A percentile compares a stretch with the other conserved stretches of the same genome.
These are phyloP conservation scores for Parachaetomium inaequale DNA, from an alignment of 495 filamentous ascomycete genomes.

Conservation along the genomic window DNA sequence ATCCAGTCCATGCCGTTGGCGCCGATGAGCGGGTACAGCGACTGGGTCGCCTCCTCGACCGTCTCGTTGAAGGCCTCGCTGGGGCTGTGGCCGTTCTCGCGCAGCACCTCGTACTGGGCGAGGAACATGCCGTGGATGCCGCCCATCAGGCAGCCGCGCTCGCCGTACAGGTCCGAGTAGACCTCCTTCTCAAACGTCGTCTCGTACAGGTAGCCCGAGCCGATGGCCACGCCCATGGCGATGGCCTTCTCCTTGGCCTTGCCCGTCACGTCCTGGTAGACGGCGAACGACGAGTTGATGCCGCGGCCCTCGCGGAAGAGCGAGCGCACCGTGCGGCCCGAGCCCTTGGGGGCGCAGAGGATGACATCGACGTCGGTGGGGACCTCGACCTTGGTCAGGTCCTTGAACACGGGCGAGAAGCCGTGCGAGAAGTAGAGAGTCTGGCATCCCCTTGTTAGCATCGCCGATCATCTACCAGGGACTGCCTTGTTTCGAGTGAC, in stretches of 20 bases:
- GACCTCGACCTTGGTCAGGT: slow-evolving; percentile 97
- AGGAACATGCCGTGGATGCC: slow-evolving; percentile 99
- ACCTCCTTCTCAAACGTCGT: slow-evolving; percentile 99
- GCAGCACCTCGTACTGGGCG: slow-evolving; percentile 99
- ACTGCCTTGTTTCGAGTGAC: slow-evolving; percentile 12
- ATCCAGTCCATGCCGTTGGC: slow-evolving; percentile 99
- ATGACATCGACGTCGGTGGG: slow-evolving; percentile 96
- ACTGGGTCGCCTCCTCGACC: slow-evolving; percentile 98
- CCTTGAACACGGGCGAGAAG: slow-evolving; percentile 99
- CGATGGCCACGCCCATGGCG: slow-evolving; percentile 93
- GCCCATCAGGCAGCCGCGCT: slow-evolving; percentile 99
- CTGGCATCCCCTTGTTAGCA: slow-evolving; percentile 39
- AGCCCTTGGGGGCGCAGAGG: slow-evolving; percentile 98
- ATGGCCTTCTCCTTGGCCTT: slow-evolving; percentile 98
- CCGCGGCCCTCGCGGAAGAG: slow-evolving; percentile 97
- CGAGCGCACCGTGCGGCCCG: slow-evolving; percentile 93
- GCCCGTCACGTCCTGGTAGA: slow-evolving; percentile 97
- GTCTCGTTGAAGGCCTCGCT: slow-evolving; percentile 99
- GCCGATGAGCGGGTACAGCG: slow-evolving; percentile 93
- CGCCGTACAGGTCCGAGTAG: slow-evolving; percentile 98
- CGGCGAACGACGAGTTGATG: slow-evolving; percentile 98
- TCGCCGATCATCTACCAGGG: neutral
- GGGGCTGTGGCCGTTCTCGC: slow-evolving; percentile 93
- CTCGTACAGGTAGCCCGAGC: slow-evolving; percentile 98
- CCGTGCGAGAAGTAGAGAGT: slow-evolving; percentile 99